Conservation (phyloP, 805 yeast species). For the Jamesozyma piceae region DNA sequence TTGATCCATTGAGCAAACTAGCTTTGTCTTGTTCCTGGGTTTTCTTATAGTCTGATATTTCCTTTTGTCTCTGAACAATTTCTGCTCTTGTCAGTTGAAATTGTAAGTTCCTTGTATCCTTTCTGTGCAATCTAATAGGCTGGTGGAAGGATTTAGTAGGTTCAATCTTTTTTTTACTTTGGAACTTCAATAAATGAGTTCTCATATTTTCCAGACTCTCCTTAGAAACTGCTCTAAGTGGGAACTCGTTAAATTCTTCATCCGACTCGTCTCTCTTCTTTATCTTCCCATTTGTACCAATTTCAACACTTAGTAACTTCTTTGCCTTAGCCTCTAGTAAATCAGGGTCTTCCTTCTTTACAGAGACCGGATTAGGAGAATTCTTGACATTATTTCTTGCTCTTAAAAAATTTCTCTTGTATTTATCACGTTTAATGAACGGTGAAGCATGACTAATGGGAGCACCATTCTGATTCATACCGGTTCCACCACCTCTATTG, state of each 20-base stretch:
- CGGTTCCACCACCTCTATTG: slow-evolving; percentile 11
- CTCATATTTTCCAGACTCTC: slow-evolving; percentile 66
- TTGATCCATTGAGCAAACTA: neutral
- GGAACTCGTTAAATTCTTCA: slow-evolving; percentile 32
- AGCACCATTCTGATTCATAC: slow-evolving; percentile 5
- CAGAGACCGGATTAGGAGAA: slow-evolving; percentile 3
- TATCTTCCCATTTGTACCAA: slow-evolving; percentile 2
- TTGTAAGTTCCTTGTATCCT: slow-evolving; percentile 87
- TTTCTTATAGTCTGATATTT: slow-evolving; percentile 33
- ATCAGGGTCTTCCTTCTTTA: slow-evolving; percentile 30
- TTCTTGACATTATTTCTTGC: slow-evolving; percentile 15
- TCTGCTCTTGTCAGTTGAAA: slow-evolving; percentile 74
- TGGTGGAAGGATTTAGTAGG: slow-evolving; percentile 61
- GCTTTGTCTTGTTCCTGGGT: slow-evolving; percentile 31
- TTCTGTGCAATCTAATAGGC: slow-evolving; percentile 84
- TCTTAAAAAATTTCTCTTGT: slow-evolving; percentile 28
- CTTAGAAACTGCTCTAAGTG: slow-evolving; percentile 59
- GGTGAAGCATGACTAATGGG: slow-evolving; percentile 24
- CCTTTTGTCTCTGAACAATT: slow-evolving; percentile 52
- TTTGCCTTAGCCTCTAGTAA: slow-evolving; percentile 20
- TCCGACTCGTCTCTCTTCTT: slow-evolving; percentile 4
- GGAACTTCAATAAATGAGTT: slow-evolving; percentile 76
- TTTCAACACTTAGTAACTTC: slow-evolving; percentile 15
- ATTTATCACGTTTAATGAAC: slow-evolving; percentile 30
- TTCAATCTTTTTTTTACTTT: slow-evolving; percentile 60